These are phyloP conservation scores for Trypanosoma vivax DNA, from an alignment of 208 protist species.

Conservation along the genomic window DNA sequence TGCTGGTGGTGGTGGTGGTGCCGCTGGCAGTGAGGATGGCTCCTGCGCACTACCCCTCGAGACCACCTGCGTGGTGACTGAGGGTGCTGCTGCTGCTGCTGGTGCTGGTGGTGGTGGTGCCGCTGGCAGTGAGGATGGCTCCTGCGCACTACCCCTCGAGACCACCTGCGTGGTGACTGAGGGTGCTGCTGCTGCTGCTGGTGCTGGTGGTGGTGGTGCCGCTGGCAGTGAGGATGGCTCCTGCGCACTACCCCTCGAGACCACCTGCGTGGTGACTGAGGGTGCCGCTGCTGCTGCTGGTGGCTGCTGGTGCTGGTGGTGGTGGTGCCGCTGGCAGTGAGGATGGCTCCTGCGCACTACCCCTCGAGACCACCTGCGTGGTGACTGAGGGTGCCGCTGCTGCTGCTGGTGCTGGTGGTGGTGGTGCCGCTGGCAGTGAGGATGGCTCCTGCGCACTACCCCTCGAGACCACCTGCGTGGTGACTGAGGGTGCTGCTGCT, in stretches of 20 bases:
- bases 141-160: too few relatives aligned
- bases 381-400: conserved; percentile 1
- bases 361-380: too few relatives aligned
- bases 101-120: neutral
- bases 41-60: neutral
- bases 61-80: too few relatives aligned
- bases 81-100: neutral
- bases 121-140: neutral
- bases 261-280: conserved; percentile 3
- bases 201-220: neutral
- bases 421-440: neutral
- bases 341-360: too few relatives aligned
- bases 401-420: neutral
- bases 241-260: too few relatives aligned
- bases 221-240: too few relatives aligned
- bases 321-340: neutral
- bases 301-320: neutral
- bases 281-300: neutral
- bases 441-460: neutral
- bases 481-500: neutral
- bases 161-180: neutral
- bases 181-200: conserved; percentile 1
- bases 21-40: neutral
- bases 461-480: neutral
- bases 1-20: conserved; percentile 20